Percentiles rank a stretch among this genome's conserved stretches.
phyloP scores from a whole-genome alignment of 1,284 basidiomycete species.

The Cutaneotrichosporon daszewskae region DNA sequence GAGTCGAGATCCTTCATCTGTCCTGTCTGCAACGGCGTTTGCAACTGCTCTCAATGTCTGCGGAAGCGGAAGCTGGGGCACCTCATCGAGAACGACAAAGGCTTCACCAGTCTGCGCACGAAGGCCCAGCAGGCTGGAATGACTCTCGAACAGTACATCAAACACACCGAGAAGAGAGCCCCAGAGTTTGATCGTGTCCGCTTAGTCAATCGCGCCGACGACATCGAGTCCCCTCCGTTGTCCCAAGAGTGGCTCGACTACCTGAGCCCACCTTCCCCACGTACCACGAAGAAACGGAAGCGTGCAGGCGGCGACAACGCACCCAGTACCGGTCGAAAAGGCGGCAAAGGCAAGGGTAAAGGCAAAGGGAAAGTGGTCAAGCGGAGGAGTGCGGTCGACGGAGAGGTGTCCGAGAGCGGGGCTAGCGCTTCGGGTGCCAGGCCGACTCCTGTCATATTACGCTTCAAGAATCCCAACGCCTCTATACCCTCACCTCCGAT shows the following conservation, averaged over 20 bases:
- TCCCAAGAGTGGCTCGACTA: constrained; percentile 16
- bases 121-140: constrained; percentile 9
- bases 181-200: constrained; percentile 33
- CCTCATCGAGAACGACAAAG: constrained; percentile 17
- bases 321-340: background rate
- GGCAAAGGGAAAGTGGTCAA: too few relatives aligned
- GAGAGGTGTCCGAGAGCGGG: too few relatives aligned
- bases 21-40: constrained; percentile 37
- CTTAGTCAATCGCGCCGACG: constrained; percentile 26
- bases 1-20: constrained; percentile 41
- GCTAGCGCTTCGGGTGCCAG: too few relatives aligned
- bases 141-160: constrained; percentile 27
- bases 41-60: constrained; percentile 39
- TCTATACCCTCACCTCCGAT: too few relatives aligned
- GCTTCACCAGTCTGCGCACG: background rate
- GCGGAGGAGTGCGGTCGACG: too few relatives aligned
- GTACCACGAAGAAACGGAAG: too few relatives aligned
- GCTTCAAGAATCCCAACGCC: background rate
- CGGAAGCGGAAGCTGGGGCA: constrained; percentile 31
- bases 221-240: constrained; percentile 26
- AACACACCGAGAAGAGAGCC: constrained; percentile 18
- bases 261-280: too few relatives aligned
- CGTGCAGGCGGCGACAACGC: background rate
- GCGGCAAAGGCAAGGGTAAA: background rate
- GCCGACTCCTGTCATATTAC: background rate